phyloP scores from a whole-genome alignment of 2,329 filamentous ascomycete genomes.

The Xylaria sp. region DNA sequence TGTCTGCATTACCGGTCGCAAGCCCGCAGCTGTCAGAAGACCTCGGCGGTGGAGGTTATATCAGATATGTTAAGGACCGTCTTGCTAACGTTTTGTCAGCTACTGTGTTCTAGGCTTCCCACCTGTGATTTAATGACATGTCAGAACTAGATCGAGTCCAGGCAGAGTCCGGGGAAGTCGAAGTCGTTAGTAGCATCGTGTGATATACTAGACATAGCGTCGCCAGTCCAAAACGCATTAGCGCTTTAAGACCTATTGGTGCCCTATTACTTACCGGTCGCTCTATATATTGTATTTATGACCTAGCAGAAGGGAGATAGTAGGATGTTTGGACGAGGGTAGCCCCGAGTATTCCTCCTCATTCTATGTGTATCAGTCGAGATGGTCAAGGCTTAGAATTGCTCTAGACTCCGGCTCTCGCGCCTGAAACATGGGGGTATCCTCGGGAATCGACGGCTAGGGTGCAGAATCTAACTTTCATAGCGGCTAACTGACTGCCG shows the following conservation, averaged over 20 bases:
- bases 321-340: not conserved
- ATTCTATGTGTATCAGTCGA: not conserved
- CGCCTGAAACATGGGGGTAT: not conserved
- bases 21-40: slow-evolving; percentile 22
- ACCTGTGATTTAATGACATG: not conserved
- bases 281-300: not conserved
- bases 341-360: not conserved
- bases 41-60: slow-evolving; percentile 22
- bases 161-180: no score
- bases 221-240: not conserved
- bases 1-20: slow-evolving; percentile 15
- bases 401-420: not conserved
- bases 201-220: not conserved
- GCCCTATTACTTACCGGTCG: not conserved
- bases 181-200: no score
- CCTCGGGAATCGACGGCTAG: not conserved
- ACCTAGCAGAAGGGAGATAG: not conserved
- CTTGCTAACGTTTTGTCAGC: not conserved
- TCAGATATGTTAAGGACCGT: slow-evolving; percentile 11
- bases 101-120: slow-evolving; percentile 13
- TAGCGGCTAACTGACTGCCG: slow-evolving; percentile 4
- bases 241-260: not conserved
- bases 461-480: slow-evolving; percentile 2
- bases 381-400: not conserved
- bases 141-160: not conserved